phyloP scores from a whole-genome alignment of 2,329 filamentous ascomycete genomes.

The Ophiocordyceps unilateralis region DNA sequence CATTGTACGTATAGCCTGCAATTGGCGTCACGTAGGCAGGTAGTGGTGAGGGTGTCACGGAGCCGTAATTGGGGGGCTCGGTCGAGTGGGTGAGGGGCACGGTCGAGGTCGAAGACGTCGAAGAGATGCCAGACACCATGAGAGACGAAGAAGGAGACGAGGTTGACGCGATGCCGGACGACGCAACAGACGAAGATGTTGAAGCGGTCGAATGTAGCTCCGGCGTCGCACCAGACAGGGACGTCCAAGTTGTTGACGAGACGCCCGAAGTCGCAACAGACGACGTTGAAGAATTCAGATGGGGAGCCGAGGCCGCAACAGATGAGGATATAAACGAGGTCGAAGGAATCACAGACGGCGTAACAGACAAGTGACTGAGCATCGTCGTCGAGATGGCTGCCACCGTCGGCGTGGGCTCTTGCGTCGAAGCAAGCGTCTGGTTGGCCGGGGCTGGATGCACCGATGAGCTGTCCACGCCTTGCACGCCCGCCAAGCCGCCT shows the following conservation, averaged over 20 bases:
- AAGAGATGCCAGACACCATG: neutral
- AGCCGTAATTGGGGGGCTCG: slow-evolving; percentile 1
- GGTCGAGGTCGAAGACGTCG: neutral
- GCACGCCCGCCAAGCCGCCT: neutral
- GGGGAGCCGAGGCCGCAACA: neutral
- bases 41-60: slow-evolving; percentile 1
- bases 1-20: slow-evolving; percentile 4
- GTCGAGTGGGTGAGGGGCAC: neutral
- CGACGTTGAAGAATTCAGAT: neutral
- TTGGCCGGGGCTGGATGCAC: neutral
- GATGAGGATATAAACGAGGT: neutral
- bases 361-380: neutral
- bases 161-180: neutral
- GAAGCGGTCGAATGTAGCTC: too few relatives aligned
- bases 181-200: neutral
- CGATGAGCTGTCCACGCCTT: neutral
- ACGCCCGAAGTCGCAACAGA: too few relatives aligned
- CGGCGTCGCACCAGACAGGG: too few relatives aligned
- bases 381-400: neutral
- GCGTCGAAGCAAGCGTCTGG: neutral
- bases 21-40: slow-evolving; percentile 3
- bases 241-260: too few relatives aligned
- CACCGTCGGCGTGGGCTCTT: neutral
- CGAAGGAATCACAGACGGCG: neutral
- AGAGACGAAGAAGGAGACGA: neutral